Conservation (phyloP, 164 flowering plant genomes). For the Liquidambar formosana region DNA sequence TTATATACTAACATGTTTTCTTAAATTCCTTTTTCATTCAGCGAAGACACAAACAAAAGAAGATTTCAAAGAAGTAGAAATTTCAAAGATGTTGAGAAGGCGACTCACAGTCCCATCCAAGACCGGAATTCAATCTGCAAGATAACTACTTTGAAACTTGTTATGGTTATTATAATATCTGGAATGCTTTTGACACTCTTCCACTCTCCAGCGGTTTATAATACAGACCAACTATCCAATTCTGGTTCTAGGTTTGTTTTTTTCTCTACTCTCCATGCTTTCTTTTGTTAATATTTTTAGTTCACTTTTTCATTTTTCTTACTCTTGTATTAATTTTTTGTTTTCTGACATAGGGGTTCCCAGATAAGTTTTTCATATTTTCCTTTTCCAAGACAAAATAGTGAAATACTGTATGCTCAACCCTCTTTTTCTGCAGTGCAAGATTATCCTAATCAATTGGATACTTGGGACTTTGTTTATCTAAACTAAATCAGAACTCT, state of each 20-base stretch:
- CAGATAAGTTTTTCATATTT: background rate
- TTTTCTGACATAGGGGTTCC: background rate
- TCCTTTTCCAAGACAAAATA: background rate
- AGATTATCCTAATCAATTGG: background rate
- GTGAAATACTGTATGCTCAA: background rate
- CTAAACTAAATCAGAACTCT: background rate
- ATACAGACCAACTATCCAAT: slow-evolving; percentile 35
- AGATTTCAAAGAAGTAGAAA: slow-evolving; percentile 41
- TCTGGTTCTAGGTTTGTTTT: slow-evolving; percentile 48
- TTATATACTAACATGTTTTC: background rate
- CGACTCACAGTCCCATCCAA: slow-evolving; percentile 31
- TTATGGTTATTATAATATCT: slow-evolving; percentile 46
- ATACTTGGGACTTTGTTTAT: background rate
- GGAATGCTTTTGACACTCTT: slow-evolving; percentile 58
- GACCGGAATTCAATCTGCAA: slow-evolving; percentile 64
- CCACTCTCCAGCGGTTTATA: slow-evolving; percentile 51
- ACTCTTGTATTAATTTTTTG: background rate
- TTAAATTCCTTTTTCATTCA: slow-evolving; percentile 6
- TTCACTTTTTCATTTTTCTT: background rate
- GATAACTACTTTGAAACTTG: slow-evolving; percentile 45
- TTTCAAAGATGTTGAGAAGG: slow-evolving; percentile 54
- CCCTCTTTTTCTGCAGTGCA: background rate
- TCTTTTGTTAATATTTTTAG: background rate
- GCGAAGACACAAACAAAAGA: slow-evolving; percentile 40
- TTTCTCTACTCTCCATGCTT: background rate